phyloP scores from a whole-genome alignment of 148 eudicot genomes.

The Bassia scoparia region DNA sequence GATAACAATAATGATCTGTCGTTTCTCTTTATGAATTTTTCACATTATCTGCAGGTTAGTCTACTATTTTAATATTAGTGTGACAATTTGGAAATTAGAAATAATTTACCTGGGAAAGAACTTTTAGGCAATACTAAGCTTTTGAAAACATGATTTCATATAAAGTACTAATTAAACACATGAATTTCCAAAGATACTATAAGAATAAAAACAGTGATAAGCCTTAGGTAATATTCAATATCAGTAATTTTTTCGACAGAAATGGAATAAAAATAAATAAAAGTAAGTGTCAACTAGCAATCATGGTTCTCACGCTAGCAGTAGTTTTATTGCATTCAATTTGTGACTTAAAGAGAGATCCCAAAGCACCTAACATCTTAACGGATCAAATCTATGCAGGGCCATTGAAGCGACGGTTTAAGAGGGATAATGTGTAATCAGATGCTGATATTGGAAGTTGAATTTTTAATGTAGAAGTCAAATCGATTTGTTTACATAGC shows the following conservation, averaged over 20 bases:
- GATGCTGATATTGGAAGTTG: conserved; percentile 12
- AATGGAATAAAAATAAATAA: neutral
- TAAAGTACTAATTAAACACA: conserved; percentile 2
- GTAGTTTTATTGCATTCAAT: conserved; percentile 5
- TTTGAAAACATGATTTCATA: neutral
- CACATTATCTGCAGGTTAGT: neutral
- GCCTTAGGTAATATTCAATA: too few species aligned
- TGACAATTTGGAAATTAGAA: neutral
- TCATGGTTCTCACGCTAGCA: neutral
- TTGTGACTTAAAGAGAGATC: neutral
- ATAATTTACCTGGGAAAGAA: conserved; percentile 1
- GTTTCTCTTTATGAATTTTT: neutral
- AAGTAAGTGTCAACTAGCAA: neutral
- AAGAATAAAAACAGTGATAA: neutral
- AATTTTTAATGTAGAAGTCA: conserved; percentile 18
- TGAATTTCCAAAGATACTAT: too few species aligned
- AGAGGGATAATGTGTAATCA: conserved; percentile 63
- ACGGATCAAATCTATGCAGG: conserved; percentile 49
- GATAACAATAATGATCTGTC: conserved; percentile 6
- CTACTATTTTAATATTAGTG: neutral
- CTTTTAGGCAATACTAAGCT: too few species aligned
- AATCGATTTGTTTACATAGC: conserved; percentile 24
- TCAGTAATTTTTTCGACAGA: neutral
- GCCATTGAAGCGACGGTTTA: conserved; percentile 44
- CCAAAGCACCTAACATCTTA: conserved; percentile 7